These are phyloP conservation scores for Pythium sukuiense DNA, from an alignment of 352 stramenopile genomes.

Conservation along the genomic window DNA sequence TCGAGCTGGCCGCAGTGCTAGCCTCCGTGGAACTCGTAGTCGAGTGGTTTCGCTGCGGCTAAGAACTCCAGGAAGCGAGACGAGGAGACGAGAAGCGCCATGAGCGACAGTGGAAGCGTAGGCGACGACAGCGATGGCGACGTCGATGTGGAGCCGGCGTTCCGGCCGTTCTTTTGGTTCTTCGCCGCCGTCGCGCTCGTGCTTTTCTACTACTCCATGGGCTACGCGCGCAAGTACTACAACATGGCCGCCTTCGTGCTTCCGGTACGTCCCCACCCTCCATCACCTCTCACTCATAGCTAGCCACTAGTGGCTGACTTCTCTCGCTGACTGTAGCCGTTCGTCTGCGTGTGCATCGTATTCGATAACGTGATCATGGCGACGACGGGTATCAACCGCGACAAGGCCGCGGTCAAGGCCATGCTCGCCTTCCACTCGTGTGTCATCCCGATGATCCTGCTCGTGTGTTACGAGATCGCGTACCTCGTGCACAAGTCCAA, in stretches of 20 bases:
- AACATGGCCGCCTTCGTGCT: conserved; percentile 75
- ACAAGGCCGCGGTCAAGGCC: conserved; percentile 48
- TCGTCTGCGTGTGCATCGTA: conserved; percentile 75
- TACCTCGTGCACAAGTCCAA: conserved; percentile 91
- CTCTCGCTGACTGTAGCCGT: conserved; percentile 41
- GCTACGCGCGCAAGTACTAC: conserved; percentile 76
- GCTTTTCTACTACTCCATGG: conserved; percentile 72
- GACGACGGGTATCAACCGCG: conserved; percentile 67
- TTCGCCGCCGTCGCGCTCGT: conserved; percentile 57
- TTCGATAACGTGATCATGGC: conserved; percentile 85
- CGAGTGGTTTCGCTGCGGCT: conserved; percentile 5
- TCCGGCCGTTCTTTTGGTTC: conserved; percentile 70
- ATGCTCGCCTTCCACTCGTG: conserved; percentile 85
- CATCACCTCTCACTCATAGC: not conserved
- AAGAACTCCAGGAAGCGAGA: not conserved
- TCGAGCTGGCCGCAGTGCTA: not conserved
- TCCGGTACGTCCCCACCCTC: conserved; percentile 38
- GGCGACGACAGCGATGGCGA: conserved; percentile 25
- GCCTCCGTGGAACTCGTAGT: not conserved
- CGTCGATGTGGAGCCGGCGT: conserved; percentile 47
- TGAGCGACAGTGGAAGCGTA: not conserved
- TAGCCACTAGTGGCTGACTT: not conserved
- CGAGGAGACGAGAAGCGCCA: not conserved
- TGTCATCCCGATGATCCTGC: conserved; percentile 81
- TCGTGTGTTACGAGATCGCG: conserved; percentile 89